Percentiles rank a stretch among this genome's conserved stretches.
phyloP scores from a whole-genome alignment of 352 stramenopile genomes.

The Halophytophthora batemanensis region DNA sequence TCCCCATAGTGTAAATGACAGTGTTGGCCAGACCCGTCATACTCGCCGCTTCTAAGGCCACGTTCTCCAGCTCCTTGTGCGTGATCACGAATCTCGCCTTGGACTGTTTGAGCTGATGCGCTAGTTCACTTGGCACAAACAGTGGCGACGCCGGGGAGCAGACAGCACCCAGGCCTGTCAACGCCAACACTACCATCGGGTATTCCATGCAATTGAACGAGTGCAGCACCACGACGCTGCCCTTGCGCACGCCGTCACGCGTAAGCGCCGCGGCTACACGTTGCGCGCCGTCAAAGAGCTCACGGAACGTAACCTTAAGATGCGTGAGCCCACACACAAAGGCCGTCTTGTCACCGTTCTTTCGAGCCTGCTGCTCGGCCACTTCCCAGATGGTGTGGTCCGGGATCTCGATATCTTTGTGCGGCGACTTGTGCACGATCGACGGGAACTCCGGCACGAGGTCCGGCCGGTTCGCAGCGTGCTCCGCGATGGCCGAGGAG shows the following conservation, averaged over 20 bases:
- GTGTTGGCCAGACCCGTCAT: conserved; percentile 24
- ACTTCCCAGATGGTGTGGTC: conserved; percentile 45
- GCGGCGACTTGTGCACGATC: conserved; percentile 46
- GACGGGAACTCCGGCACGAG: conserved; percentile 10
- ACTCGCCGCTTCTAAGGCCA: conserved; percentile 24
- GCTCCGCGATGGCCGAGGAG: conserved; percentile 14
- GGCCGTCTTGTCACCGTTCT: conserved; percentile 27
- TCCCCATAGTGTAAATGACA: conserved; percentile 36
- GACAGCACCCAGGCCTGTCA: conserved; percentile 39
- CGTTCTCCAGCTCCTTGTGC: conserved; percentile 32
- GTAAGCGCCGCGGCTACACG: conserved; percentile 32
- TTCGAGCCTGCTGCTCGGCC: conserved; percentile 30
- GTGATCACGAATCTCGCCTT: conserved; percentile 43
- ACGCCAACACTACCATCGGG: conserved; percentile 46
- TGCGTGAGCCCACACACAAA: conserved; percentile 48
- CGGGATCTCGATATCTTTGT: conserved; percentile 29
- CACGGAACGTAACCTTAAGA: conserved; percentile 33
- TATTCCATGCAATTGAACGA: conserved; percentile 65
- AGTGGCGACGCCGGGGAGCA: conserved; percentile 47
- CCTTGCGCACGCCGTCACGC: conserved; percentile 38
- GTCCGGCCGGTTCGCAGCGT: conserved; percentile 11
- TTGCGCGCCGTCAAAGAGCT: conserved; percentile 30
- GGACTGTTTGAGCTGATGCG: conserved; percentile 31
- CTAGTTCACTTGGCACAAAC: conserved; percentile 36
- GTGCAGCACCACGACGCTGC: conserved; percentile 52